Conservation (phyloP, 306 rosid genomes). For the Mimosa pudica region DNA sequence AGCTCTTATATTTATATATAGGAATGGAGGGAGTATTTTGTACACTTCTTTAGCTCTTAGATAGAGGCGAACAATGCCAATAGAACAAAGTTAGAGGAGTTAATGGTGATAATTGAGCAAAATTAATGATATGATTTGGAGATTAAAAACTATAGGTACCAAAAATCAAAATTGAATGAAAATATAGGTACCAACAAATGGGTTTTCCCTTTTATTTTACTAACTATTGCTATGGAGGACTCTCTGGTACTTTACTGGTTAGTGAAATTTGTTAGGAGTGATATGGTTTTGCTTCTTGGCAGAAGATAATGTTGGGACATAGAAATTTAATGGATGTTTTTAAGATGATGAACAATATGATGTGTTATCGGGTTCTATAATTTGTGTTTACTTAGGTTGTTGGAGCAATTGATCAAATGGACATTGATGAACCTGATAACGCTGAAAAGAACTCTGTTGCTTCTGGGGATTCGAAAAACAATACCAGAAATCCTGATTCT, state of each 20-base stretch:
- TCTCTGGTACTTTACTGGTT: neutral
- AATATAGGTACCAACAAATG: no score
- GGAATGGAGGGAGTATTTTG: no score
- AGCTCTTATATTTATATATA: no score
- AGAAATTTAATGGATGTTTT: conserved; percentile 6
- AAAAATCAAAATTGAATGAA: no score
- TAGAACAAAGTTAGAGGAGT: no score
- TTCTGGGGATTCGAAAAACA: conserved; percentile 60
- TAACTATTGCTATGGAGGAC: neutral
- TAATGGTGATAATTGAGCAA: no score
- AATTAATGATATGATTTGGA: no score
- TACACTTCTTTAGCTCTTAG: no score
- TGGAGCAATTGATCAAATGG: conserved; percentile 94
- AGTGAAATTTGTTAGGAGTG: conserved; percentile 25
- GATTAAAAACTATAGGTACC: no score
- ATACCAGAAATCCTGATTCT: conserved; percentile 54
- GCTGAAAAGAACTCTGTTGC: conserved; percentile 68
- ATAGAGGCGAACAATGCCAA: no score
- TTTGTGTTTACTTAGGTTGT: conserved; percentile 63
- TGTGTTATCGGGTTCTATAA: conserved; percentile 8
- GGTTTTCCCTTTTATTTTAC: neutral
- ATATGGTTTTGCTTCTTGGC: conserved; percentile 12
- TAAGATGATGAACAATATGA: conserved; percentile 8
- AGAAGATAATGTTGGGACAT: neutral
- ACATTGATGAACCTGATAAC: conserved; percentile 71